These are phyloP conservation scores for Pythium plurisporium DNA, from an alignment of 352 stramenopile species.

Conservation along the genomic window DNA sequence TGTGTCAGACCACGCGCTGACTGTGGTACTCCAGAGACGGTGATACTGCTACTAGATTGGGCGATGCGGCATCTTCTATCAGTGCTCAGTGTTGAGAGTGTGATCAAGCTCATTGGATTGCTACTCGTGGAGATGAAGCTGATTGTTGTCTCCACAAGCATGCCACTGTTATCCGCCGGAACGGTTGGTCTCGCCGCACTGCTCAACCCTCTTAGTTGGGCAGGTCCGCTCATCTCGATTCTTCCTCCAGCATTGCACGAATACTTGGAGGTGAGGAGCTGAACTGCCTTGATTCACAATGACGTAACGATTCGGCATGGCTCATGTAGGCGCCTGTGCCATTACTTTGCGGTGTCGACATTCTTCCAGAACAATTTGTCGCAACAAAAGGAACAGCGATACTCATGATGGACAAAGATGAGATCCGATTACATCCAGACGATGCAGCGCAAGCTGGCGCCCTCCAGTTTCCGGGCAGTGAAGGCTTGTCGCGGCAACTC, in stretches of 20 bases:
- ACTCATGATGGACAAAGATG: constrained; percentile 12
- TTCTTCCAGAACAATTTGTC: constrained; percentile 10
- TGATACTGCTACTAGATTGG: constrained; percentile 15
- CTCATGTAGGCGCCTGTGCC: constrained; percentile 20
- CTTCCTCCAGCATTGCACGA: constrained; percentile 18
- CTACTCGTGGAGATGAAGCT: constrained; percentile 27
- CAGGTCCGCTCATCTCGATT: constrained; percentile 23
- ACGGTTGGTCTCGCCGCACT: constrained; percentile 15
- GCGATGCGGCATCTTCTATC: constrained; percentile 12
- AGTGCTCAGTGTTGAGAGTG: constrained; percentile 1
- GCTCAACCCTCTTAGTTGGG: constrained; percentile 18
- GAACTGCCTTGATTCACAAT: background rate
- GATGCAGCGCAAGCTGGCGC: constrained; percentile 15
- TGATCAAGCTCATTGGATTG: constrained; percentile 14
- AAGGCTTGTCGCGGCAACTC: constrained; percentile 10
- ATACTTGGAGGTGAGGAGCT: constrained; percentile 18
- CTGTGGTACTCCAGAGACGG: constrained; percentile 10
- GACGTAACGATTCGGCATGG: background rate
- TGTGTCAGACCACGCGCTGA: constrained; percentile 7
- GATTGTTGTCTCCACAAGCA: constrained; percentile 20
- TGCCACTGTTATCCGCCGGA: constrained; percentile 15
- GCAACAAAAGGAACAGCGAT: constrained; percentile 20
- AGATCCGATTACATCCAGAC: constrained; percentile 15
- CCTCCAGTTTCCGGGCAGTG: constrained; percentile 18
- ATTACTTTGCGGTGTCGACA: constrained; percentile 20